Percentiles rank a stretch among this genome's conserved stretches.
These are phyloP conservation scores for Jimgerdemannia flammicorona DNA, from an alignment of 192 early-diverging fungal species.

Conservation along the genomic window DNA sequence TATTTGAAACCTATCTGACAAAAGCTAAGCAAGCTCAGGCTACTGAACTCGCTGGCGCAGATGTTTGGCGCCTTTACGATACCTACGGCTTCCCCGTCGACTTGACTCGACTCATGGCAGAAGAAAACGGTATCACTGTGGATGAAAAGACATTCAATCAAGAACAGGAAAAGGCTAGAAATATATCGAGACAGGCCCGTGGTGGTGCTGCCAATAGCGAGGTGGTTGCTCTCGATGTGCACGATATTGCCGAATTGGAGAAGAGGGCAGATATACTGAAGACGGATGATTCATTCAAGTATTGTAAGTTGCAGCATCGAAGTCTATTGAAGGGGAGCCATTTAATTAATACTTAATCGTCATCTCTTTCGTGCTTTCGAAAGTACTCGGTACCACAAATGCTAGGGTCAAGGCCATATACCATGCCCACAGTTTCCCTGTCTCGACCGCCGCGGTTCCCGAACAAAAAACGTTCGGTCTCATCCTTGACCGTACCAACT, in stretches of 20 bases:
- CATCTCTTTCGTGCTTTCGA: slow-evolving; percentile 4
- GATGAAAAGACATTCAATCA: slow-evolving; percentile 81
- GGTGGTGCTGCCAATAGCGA: slow-evolving; percentile 46
- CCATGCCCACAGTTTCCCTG: slow-evolving; percentile 44
- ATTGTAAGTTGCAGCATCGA: slow-evolving; percentile 43
- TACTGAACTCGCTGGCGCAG: slow-evolving; percentile 70
- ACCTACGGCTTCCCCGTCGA: slow-evolving; percentile 99
- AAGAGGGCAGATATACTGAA: slow-evolving; percentile 63
- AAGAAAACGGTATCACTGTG: slow-evolving; percentile 84
- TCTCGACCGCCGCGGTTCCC: slow-evolving; percentile 48
- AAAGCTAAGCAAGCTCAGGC: slow-evolving; percentile 61
- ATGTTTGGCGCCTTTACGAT: slow-evolving; percentile 98
- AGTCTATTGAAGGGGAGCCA: neutral
- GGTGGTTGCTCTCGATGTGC: slow-evolving; percentile 83
- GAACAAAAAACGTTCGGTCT: slow-evolving; percentile 72
- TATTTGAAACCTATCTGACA: slow-evolving; percentile 77
- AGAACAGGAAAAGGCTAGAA: slow-evolving; percentile 77
- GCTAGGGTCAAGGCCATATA: slow-evolving; percentile 82
- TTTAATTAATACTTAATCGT: neutral
- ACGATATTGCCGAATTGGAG: slow-evolving; percentile 85
- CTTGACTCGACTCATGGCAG: slow-evolving; percentile 97
- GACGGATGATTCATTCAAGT: slow-evolving; percentile 88
- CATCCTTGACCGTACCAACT: slow-evolving; percentile 92
- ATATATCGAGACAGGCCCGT: slow-evolving; percentile 58
- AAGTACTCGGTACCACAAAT: slow-evolving; percentile 60